Evolutionary conservation across 2,329 filamentous ascomycete species (phyloP).

Genomic region (Aspergillus fijiensis): DNA sequence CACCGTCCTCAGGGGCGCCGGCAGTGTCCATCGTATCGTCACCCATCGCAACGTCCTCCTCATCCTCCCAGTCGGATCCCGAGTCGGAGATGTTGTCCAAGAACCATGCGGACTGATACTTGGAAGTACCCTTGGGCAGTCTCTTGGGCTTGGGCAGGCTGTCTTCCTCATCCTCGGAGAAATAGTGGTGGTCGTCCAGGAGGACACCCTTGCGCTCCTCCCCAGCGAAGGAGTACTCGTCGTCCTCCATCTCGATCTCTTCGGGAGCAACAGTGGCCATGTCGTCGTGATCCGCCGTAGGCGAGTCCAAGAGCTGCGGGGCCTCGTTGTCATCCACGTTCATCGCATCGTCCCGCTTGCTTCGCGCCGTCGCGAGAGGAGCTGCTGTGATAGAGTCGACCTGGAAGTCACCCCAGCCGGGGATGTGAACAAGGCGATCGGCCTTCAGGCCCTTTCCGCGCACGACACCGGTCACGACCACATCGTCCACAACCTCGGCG

Average conservation of each 20-base stretch:
- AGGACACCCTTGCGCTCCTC: conserved; percentile 78
- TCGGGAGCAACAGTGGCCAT: conserved; percentile 83
- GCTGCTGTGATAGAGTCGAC: conserved; percentile 84
- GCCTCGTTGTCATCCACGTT: conserved; percentile 60
- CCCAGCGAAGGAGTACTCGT: conserved; percentile 54
- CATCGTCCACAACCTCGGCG: conserved; percentile 49
- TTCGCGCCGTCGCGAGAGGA: conserved; percentile 60
- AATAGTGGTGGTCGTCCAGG: conserved; percentile 96
- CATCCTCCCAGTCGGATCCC: conserved; percentile 79
- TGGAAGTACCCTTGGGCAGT: conserved; percentile 85
- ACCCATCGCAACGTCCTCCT: conserved; percentile 57
- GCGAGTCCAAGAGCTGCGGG: conserved; percentile 62
- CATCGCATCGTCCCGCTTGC: conserved; percentile 61
- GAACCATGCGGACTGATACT: conserved; percentile 94
- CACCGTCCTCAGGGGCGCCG: conserved; percentile 76
- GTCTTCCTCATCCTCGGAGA: conserved; percentile 77
- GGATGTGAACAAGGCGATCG: conserved; percentile 84
- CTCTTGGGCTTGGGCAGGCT: conserved; percentile 65
- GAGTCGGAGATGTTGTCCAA: conserved; percentile 78
- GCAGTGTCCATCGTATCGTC: conserved; percentile 55
- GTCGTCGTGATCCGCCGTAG: conserved; percentile 78
- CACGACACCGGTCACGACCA: conserved; percentile 79
- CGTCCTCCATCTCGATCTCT: conserved; percentile 74
- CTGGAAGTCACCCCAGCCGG: conserved; percentile 92
- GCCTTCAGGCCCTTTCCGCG: conserved; percentile 84